These are phyloP conservation scores for Luffa aegyptiaca DNA, from an alignment of 306 rosid species.

Conservation along the genomic window DNA sequence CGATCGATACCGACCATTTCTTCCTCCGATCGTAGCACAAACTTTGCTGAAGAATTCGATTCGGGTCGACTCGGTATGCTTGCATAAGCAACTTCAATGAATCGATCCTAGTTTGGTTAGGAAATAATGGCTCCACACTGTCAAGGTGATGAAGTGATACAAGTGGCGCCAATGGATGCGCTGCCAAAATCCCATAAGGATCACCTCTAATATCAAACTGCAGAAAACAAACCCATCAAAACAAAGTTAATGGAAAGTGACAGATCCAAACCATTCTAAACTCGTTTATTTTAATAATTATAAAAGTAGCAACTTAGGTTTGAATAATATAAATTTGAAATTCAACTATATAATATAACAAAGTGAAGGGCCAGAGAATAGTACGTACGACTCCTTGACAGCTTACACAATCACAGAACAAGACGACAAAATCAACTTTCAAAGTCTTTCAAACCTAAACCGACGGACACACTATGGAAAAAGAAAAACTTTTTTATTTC, in stretches of 20 bases:
- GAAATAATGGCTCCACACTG: slow-evolving; percentile 43
- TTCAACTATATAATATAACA: not conserved
- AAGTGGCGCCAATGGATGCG: slow-evolving; percentile 78
- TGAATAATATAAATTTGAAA: not conserved
- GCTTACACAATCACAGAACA: not conserved
- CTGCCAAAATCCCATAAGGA: slow-evolving; percentile 70
- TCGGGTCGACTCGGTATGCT: slow-evolving; percentile 56
- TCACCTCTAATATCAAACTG: slow-evolving; percentile 80
- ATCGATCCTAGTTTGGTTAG: slow-evolving; percentile 32
- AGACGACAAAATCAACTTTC: not conserved
- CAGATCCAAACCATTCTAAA: too few species aligned
- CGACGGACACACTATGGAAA: too few species aligned
- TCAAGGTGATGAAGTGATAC: slow-evolving; percentile 89
- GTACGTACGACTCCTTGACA: not conserved
- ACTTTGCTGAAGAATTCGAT: slow-evolving; percentile 61
- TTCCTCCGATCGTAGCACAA: slow-evolving; percentile 49
- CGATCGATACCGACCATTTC: slow-evolving; percentile 62
- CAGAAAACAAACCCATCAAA: not conserved
- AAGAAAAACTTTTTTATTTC: too few species aligned
- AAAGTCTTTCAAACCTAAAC: not conserved
- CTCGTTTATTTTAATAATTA: too few species aligned
- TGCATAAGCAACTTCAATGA: slow-evolving; percentile 38
- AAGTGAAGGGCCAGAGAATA: not conserved
- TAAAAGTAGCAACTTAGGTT: not conserved
- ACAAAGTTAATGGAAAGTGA: not conserved